Percentiles rank a stretch among this genome's conserved stretches.
Conservation (phyloP, 2,329 filamentous ascomycete genomes). For the Pseudogymnoascus sp. region DNA sequence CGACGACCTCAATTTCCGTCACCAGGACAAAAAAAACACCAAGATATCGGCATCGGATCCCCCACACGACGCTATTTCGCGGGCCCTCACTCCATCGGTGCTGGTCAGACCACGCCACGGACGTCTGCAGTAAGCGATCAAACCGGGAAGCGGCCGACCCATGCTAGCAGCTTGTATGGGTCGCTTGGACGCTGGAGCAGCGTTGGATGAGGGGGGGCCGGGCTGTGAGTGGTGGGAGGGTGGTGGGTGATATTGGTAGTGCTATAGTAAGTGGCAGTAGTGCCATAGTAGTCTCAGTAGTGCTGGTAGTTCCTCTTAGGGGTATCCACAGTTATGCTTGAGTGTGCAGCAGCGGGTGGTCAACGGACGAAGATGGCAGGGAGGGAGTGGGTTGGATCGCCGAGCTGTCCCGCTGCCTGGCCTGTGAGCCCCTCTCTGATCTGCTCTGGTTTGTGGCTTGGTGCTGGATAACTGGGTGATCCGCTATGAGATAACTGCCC, state of each 20-base stretch:
- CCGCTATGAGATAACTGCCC: slow-evolving; percentile 7
- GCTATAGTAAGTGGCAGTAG: not conserved
- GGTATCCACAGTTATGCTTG: slow-evolving; percentile 1
- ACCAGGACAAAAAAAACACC: not conserved
- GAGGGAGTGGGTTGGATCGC: not conserved
- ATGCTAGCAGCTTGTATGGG: slow-evolving; percentile 5
- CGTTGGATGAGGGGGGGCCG: not conserved
- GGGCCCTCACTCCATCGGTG: not conserved
- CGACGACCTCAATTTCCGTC: not conserved
- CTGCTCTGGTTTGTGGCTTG: not conserved
- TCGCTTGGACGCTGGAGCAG: not conserved
- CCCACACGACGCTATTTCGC: not conserved
- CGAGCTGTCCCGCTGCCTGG: slow-evolving; percentile 3
- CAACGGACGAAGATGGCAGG: not conserved
- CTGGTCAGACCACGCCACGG: slow-evolving; percentile 1
- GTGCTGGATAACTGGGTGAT: not conserved
- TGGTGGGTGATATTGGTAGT: not conserved
- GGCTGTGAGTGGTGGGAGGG: not conserved
- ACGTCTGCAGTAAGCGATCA: slow-evolving; percentile 4
- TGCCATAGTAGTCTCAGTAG: not conserved
- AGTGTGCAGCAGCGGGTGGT: slow-evolving; percentile 3
- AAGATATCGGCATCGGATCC: not conserved
- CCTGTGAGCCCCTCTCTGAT: not conserved
- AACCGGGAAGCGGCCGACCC: slow-evolving; percentile 4
- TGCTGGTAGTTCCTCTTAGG: not conserved